phyloP scores from a whole-genome alignment of 371 early-diverging fungal genomes.

The Scutellospora calospora region DNA sequence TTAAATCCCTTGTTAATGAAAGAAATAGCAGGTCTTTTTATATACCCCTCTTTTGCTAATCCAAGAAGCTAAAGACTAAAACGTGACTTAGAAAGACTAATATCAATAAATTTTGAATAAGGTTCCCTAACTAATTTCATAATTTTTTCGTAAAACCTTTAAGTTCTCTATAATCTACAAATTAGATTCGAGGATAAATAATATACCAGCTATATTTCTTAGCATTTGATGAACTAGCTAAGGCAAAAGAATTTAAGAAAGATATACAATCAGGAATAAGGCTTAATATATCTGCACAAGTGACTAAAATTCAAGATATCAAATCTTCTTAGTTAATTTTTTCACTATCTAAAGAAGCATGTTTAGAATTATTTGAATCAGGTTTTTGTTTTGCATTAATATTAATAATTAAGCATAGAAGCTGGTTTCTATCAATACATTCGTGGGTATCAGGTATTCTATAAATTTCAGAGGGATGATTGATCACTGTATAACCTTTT shows the following conservation, averaged over 20 bases:
- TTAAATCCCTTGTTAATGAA: background rate
- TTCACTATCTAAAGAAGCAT: conserved; percentile 18
- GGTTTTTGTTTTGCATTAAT: conserved; percentile 31
- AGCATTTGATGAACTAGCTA: conserved; percentile 23
- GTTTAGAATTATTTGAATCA: conserved; percentile 23
- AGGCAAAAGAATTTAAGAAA: conserved; percentile 31
- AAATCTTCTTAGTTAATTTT: conserved; percentile 28
- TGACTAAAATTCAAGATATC: conserved; percentile 23
- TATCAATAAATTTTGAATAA: conserved; percentile 29
- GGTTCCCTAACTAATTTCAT: conserved; percentile 11
- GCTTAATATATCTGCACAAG: conserved; percentile 25
- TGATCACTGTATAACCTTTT: conserved; percentile 27
- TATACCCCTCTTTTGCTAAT: conserved; percentile 19
- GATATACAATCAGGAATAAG: background rate
- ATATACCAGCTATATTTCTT: conserved; percentile 31
- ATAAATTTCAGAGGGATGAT: conserved; percentile 40
- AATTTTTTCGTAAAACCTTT: conserved; percentile 35
- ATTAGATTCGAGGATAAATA: background rate
- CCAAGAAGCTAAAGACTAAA: conserved; percentile 36
- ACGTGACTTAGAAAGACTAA: conserved; percentile 12
- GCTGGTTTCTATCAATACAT: conserved; percentile 36
- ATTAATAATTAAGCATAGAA: conserved; percentile 15
- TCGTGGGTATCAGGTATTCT: conserved; percentile 27
- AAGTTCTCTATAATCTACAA: conserved; percentile 23
- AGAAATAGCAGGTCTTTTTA: conserved; percentile 38